These are phyloP conservation scores for Aspergillus funiculosus DNA, from an alignment of 495 filamentous ascomycete species.

Conservation along the genomic window DNA sequence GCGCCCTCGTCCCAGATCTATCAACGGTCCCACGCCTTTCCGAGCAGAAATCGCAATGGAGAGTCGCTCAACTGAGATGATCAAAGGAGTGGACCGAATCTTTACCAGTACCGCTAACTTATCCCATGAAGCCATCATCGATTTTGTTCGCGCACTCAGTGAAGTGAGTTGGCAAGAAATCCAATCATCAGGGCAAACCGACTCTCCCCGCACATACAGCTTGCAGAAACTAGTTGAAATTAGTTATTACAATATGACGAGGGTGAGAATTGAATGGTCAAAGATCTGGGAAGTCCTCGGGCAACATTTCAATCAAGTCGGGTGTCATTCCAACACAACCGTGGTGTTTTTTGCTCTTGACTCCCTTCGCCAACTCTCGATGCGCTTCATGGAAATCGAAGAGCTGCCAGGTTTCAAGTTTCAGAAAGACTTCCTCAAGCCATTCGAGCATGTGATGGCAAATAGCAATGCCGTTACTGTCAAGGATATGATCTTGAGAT, in stretches of 20 bases:
- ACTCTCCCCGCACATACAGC: slow-evolving; percentile 91
- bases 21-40: slow-evolving; percentile 59
- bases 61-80: slow-evolving; percentile 83
- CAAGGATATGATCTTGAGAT: slow-evolving; percentile 97
- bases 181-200: slow-evolving; percentile 88
- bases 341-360: slow-evolving; percentile 97
- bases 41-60: slow-evolving; percentile 85
- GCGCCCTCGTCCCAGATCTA: slow-evolving; percentile 59
- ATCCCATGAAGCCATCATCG: slow-evolving; percentile 91
- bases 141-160: slow-evolving; percentile 87
- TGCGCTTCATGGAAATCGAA: slow-evolving; percentile 98
- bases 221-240: slow-evolving; percentile 98
- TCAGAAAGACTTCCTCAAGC: slow-evolving; percentile 97
- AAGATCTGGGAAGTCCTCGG: slow-evolving; percentile 95
- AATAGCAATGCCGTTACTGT: slow-evolving; percentile 85
- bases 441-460: slow-evolving; percentile 93
- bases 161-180: slow-evolving; percentile 99
- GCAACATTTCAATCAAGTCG: slow-evolving; percentile 95
- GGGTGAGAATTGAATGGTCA: slow-evolving; percentile 96
- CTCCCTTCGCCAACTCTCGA: slow-evolving; percentile 88
- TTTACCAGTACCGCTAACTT: slow-evolving; percentile 94
- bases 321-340: slow-evolving; percentile 88
- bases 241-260: slow-evolving; percentile 98
- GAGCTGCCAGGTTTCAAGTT: slow-evolving; percentile 99
- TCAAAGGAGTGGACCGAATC: slow-evolving; percentile 87